Conservation (phyloP, 1,284 basidiomycete genomes). For the Binderoboletus segoi region DNA sequence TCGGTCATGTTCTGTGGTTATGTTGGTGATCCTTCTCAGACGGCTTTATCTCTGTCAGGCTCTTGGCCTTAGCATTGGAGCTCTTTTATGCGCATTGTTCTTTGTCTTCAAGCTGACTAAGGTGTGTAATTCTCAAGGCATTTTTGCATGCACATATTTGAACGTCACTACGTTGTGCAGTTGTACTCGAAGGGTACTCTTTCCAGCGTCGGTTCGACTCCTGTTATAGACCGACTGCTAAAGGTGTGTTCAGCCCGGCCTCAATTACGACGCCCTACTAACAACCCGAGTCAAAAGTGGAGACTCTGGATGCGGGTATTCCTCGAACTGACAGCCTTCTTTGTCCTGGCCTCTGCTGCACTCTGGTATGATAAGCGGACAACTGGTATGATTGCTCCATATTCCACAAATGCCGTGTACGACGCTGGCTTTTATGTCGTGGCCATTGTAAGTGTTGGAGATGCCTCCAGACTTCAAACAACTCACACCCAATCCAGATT, state of each 20-base stretch:
- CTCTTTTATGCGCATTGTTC: conserved; percentile 36
- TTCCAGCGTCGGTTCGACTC: conserved; percentile 52
- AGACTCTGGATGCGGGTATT: conserved; percentile 52
- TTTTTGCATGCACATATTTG: background rate
- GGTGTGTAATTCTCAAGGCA: conserved; percentile 27
- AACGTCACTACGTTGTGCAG: conserved; percentile 27
- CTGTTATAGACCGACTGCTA: conserved; percentile 47
- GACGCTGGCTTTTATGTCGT: conserved; percentile 45
- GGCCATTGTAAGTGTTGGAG: conserved; percentile 40
- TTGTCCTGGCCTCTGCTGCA: conserved; percentile 48
- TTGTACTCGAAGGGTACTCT: conserved; percentile 53
- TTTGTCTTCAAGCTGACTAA: conserved; percentile 44
- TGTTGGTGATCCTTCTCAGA: background rate
- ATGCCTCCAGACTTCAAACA: background rate
- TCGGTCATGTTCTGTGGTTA: conserved; percentile 26
- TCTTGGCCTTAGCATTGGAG: conserved; percentile 38
- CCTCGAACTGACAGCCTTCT: conserved; percentile 55
- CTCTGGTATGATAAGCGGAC: conserved; percentile 57
- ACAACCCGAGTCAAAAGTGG: conserved; percentile 35
- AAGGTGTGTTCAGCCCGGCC: background rate
- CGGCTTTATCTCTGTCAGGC: conserved; percentile 31
- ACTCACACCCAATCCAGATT: conserved; percentile 35
- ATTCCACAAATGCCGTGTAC: conserved; percentile 42
- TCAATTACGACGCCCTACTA: background rate
- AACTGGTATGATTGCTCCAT: conserved; percentile 34